These are phyloP conservation scores for Bassia scoparia DNA, from an alignment of 148 eudicot species.

Conservation along the genomic window DNA sequence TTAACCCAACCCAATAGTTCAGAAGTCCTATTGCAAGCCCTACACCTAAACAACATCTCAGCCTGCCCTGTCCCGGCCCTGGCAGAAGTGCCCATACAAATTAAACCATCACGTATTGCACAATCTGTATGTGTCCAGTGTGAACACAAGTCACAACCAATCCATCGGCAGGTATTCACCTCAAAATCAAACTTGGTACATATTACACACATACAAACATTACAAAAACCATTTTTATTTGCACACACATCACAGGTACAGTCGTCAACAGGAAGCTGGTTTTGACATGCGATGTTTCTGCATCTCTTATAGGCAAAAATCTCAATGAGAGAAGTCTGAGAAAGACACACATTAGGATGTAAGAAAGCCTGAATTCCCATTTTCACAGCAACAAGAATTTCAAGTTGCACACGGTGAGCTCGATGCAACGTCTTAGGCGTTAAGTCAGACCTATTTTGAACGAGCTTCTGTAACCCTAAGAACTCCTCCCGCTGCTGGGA, in stretches of 20 bases:
- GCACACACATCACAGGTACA: slow-evolving; percentile 52
- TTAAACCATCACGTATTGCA: slow-evolving; percentile 50
- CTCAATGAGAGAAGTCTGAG: slow-evolving; percentile 52
- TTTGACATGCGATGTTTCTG: slow-evolving; percentile 58
- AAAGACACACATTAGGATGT: slow-evolving; percentile 51
- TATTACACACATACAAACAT: slow-evolving; percentile 62
- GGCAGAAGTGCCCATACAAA: slow-evolving; percentile 46
- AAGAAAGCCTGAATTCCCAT: slow-evolving; percentile 61
- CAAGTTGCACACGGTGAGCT: slow-evolving; percentile 54
- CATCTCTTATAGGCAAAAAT: slow-evolving; percentile 57
- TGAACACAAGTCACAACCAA: slow-evolving; percentile 65
- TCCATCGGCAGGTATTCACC: slow-evolving; percentile 65
- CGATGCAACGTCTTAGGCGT: slow-evolving; percentile 37
- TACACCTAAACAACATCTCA: slow-evolving; percentile 58
- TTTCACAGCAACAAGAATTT: slow-evolving; percentile 54
- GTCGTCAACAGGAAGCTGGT: slow-evolving; percentile 51
- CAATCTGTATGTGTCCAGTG: slow-evolving; percentile 72
- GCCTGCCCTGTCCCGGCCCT: slow-evolving; percentile 41
- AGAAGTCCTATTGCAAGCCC: slow-evolving; percentile 57
- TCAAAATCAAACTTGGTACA: slow-evolving; percentile 63
- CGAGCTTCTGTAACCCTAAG: slow-evolving; percentile 44
- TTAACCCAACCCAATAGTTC: slow-evolving; percentile 68
- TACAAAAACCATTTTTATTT: slow-evolving; percentile 55
- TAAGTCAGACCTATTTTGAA: slow-evolving; percentile 50
- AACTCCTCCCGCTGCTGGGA: slow-evolving; percentile 53